phyloP scores from a whole-genome alignment of 176 grass and related monocot species.

The Phoenix roebelenii region DNA sequence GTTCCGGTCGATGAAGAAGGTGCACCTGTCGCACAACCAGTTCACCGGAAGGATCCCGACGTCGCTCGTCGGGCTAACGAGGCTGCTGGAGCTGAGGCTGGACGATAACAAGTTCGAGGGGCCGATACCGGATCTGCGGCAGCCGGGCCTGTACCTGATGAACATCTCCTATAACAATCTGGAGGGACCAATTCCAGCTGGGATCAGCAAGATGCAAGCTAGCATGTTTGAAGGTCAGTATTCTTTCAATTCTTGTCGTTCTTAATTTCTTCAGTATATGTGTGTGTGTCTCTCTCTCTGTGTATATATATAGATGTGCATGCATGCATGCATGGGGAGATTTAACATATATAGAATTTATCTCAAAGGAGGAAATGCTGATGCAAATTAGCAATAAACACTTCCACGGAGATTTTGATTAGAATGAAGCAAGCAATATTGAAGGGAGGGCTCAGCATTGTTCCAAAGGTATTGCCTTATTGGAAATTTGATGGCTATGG shows the following conservation, averaged over 20 bases:
- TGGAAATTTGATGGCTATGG: too few species aligned
- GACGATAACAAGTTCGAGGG: conserved; percentile 46
- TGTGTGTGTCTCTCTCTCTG: too few species aligned
- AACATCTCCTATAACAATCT: conserved; percentile 53
- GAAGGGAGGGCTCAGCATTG: too few species aligned
- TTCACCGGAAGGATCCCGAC: conserved; percentile 52
- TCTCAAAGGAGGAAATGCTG: too few species aligned
- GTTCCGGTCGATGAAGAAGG: conserved; percentile 32
- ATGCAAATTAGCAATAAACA: too few species aligned
- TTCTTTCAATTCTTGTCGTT: not conserved
- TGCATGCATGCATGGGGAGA: too few species aligned
- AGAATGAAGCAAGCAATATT: too few species aligned
- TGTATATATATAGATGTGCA: too few species aligned
- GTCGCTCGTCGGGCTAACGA: conserved; percentile 31
- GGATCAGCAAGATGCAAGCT: conserved; percentile 24
- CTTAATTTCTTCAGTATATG: not conserved
- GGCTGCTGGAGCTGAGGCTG: conserved; percentile 27
- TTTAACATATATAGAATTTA: too few species aligned
- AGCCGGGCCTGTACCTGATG: conserved; percentile 18
- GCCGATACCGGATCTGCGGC: conserved; percentile 31
- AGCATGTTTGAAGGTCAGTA: conserved; percentile 42
- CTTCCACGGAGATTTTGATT: too few species aligned
- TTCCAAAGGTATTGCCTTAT: too few species aligned
- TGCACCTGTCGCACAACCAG: conserved; percentile 38
- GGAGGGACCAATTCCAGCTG: conserved; percentile 36